phyloP scores from a whole-genome alignment of 2,329 filamentous ascomycete species.

The Alternaria incomplexa region DNA sequence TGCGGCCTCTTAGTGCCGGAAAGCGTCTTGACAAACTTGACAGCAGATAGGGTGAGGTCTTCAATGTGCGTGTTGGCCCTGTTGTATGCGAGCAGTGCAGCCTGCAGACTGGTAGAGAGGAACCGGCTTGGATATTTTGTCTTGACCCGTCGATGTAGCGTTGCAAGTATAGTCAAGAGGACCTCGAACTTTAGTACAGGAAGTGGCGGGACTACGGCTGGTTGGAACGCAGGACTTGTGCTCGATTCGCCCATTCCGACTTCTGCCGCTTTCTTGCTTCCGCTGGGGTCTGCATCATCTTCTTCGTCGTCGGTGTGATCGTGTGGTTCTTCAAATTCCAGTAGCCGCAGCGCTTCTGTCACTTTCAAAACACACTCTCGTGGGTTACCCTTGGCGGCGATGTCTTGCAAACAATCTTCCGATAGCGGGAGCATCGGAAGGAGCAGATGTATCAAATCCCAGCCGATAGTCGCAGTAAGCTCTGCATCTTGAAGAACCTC shows the following conservation, averaged over 20 bases:
- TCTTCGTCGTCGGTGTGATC: constrained; percentile 60
- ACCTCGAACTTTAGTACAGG: constrained; percentile 67
- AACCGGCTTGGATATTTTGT: constrained; percentile 81
- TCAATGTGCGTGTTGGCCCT: constrained; percentile 61
- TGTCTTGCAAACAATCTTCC: constrained; percentile 73
- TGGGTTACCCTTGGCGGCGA: constrained; percentile 79
- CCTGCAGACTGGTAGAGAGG: constrained; percentile 76
- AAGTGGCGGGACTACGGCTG: constrained; percentile 44
- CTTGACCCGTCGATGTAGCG: constrained; percentile 75
- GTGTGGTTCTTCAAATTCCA: constrained; percentile 58
- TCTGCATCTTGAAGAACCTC: constrained; percentile 71
- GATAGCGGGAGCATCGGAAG: constrained; percentile 69
- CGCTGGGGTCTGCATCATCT: constrained; percentile 34
- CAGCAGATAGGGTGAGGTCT: constrained; percentile 72
- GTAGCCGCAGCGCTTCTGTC: constrained; percentile 71
- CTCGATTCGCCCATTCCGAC: constrained; percentile 41
- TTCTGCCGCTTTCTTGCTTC: constrained; percentile 23
- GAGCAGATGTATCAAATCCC: constrained; percentile 81
- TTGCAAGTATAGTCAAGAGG: constrained; percentile 73
- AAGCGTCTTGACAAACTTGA: constrained; percentile 73
- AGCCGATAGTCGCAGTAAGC: constrained; percentile 78
- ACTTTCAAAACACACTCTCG: constrained; percentile 82
- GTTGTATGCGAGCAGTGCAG: constrained; percentile 71
- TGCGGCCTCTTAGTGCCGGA: constrained; percentile 71
- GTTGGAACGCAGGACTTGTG: constrained; percentile 33